Evolutionary conservation across 2,329 filamentous ascomycete genomes (phyloP), one percentile per base, ranked within the genome.

Genomic region (Delphinella strobiligena): DNA sequence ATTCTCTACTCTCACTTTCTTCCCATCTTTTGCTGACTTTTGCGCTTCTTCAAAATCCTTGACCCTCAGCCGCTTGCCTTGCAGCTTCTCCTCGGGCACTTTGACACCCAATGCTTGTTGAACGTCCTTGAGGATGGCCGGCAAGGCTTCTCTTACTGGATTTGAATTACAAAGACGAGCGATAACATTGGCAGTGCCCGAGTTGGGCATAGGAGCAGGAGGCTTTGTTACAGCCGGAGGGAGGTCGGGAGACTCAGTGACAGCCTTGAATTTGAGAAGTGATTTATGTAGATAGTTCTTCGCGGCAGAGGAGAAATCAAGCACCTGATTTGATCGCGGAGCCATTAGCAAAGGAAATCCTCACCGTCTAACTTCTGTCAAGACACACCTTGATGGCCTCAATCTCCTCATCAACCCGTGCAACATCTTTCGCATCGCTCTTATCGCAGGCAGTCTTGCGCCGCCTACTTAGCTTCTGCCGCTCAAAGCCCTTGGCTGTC

Each of bases 401-500:
- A 33, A 77, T 68, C 52, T 80, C 82, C 24, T 71, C 69, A 45
- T 83, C 73, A 22, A 88, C 61, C 15, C 81, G 67, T 42, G 65
- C 61, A 16, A 73, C 62, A 51, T 77, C 60, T 17, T 56, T 55
- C 15, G 56, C 56, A 22, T 72, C 64, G 9, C 61, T 61, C 29
- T 67, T 63, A 5, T 55, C 47, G 31, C 58, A 61, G 1, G 72
- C 72, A 2, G 62, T 64, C 53, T 79, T 79, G 48, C 70, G 67
- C 41, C 79, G 71, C 44, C 82, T 64, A 16, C 74, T 70, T 42
- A 78, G 70, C 47, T 86, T 82, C 61, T 89, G 84, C 34, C 82
- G 72, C 64, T 89, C 83, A 53, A 85, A 81, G 34, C 79, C 78
- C 54, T 83, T 85, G 41, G 78, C 80, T 9, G 70, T 66, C 59